A percentile compares a stretch with the other conserved stretches of the same genome.
phyloP scores from a whole-genome alignment of 768 basidiomycete species.

The Termitomyces sp. region DNA sequence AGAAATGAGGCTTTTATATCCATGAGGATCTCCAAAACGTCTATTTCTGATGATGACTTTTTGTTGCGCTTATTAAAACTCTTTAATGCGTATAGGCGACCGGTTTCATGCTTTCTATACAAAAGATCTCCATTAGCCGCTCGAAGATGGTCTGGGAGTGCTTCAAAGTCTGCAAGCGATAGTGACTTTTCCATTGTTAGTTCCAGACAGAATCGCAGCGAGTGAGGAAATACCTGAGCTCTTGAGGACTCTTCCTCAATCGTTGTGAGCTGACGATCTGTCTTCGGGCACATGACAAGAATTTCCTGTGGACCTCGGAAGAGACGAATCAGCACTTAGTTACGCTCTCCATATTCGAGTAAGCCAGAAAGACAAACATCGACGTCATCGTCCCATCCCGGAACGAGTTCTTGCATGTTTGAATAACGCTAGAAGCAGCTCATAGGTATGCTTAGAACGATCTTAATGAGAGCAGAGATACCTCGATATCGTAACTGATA shows the following conservation, averaged over 20 bases:
- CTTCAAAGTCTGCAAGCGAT: constrained; percentile 28
- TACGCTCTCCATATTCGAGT: neutral
- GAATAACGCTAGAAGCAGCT: constrained; percentile 28
- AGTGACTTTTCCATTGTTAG: constrained; percentile 12
- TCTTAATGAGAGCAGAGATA: constrained; percentile 12
- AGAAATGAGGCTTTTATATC: constrained; percentile 31
- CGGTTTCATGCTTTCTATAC: constrained; percentile 24
- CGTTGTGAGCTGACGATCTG: constrained; percentile 21
- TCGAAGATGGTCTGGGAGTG: constrained; percentile 11
- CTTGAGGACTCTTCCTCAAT: constrained; percentile 25
- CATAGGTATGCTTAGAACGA: neutral
- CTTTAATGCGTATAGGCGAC: constrained; percentile 25
- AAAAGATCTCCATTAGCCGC: constrained; percentile 10
- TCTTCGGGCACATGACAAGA: constrained; percentile 37
- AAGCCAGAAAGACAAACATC: constrained; percentile 27
- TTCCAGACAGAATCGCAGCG: neutral
- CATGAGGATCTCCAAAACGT: constrained; percentile 28
- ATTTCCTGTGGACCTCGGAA: constrained; percentile 31
- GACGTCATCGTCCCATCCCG: constrained; percentile 43
- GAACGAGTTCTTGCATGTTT: constrained; percentile 33
- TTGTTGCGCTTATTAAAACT: constrained; percentile 12
- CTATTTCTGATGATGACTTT: constrained; percentile 25
- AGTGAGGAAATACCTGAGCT: constrained; percentile 12
- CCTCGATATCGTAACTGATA: constrained; percentile 38
- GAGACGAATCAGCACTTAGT: neutral